phyloP scores from a whole-genome alignment of 192 early-diverging fungal species.

The Coemansia sp. region DNA sequence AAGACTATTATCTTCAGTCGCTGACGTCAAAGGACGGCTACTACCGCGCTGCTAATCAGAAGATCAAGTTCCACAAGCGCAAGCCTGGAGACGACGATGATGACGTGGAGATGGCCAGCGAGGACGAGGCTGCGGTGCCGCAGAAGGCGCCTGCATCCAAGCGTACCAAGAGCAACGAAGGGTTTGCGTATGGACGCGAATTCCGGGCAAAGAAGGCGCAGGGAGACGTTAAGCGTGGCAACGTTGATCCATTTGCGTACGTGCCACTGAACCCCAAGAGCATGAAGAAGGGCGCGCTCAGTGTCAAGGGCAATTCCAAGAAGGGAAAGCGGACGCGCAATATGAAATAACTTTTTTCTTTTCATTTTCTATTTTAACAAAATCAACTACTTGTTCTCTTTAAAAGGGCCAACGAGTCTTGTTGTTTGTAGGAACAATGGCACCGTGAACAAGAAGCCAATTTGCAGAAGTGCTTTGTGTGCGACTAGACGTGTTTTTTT shows the following conservation, averaged over 20 bases:
- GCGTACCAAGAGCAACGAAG: conserved; percentile 41
- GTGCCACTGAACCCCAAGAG: conserved; percentile 73
- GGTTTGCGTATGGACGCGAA: conserved; percentile 57
- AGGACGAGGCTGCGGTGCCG: conserved; percentile 59
- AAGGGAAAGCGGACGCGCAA: conserved; percentile 47
- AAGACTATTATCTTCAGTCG: conserved; percentile 87
- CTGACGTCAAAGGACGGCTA: conserved; percentile 80
- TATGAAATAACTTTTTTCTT: conserved; percentile 10
- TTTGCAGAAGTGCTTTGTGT: too few species aligned
- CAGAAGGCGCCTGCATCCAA: conserved; percentile 26
- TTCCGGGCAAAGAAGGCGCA: conserved; percentile 84
- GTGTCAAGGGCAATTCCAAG: conserved; percentile 49
- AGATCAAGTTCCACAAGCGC: conserved; percentile 90
- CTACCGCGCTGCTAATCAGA: conserved; percentile 77
- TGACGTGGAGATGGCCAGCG: conserved; percentile 67
- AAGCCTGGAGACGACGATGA: conserved; percentile 61
- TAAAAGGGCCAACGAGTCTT: background rate
- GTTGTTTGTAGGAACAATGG: background rate
- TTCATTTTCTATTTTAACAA: background rate
- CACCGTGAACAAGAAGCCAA: too few species aligned
- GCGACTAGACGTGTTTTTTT: conserved; percentile 4
- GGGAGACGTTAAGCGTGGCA: conserved; percentile 89
- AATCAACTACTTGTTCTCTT: background rate
- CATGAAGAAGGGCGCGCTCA: conserved; percentile 51
- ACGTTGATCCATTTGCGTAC: conserved; percentile 94